These are phyloP conservation scores for Micractinium sp. DNA, from an alignment of 139 green algal genomes.

Conservation along the genomic window DNA sequence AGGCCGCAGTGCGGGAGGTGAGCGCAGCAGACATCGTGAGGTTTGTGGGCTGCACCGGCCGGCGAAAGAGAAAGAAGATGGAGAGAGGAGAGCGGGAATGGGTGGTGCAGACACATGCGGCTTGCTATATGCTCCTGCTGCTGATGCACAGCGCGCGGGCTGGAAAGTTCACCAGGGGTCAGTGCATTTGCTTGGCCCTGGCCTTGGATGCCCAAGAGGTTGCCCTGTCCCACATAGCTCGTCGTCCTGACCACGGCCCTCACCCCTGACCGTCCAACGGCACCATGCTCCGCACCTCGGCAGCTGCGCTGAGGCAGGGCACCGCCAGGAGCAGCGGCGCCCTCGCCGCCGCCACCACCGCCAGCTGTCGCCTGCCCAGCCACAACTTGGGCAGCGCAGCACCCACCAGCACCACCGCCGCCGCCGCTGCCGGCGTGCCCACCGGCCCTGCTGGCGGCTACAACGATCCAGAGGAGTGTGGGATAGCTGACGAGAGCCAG, in stretches of 20 bases:
- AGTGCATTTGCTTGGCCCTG: too few relatives aligned
- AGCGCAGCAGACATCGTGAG: neutral
- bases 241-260: neutral
- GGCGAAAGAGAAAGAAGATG: neutral
- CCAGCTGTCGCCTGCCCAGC: neutral
- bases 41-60: neutral
- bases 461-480: slow-evolving; percentile 5
- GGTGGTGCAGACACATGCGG: too few relatives aligned
- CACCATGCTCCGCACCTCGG: neutral
- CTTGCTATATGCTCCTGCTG: too few relatives aligned
- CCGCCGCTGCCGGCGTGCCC: neutral
- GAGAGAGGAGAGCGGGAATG: neutral
- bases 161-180: too few relatives aligned
- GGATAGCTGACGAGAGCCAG: neutral
- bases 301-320: neutral
- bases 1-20: neutral
- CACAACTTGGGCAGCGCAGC: neutral
- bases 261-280: neutral
- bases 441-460: slow-evolving; percentile 1
- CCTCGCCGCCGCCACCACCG: neutral
- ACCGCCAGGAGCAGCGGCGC: neutral
- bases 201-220: too few relatives aligned
- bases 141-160: too few relatives aligned
- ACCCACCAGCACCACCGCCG: neutral
- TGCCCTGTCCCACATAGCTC: too few relatives aligned